Evolutionary conservation across 2,329 filamentous ascomycete genomes (phyloP).

Genomic region (Colletotrichum noveboracense): DNA sequence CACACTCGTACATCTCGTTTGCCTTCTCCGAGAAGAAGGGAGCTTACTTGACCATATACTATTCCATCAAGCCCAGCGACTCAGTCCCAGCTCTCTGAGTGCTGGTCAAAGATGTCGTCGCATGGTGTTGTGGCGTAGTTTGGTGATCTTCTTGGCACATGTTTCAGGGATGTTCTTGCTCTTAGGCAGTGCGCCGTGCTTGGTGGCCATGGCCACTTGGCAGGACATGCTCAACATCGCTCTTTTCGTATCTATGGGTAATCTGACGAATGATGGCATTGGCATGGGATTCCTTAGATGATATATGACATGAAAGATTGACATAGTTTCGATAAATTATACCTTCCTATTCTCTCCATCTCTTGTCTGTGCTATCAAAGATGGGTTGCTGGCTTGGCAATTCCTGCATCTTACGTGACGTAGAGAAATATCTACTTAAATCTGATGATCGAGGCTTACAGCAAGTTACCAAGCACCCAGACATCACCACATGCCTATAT

Average conservation of each 20-base stretch:
- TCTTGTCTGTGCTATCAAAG: not conserved
- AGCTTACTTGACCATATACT: conserved; percentile 25
- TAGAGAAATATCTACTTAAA: too few relatives aligned
- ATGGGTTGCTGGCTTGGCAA: not conserved
- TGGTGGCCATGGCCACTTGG: not conserved
- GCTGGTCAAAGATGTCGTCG: not conserved
- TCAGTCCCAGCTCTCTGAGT: conserved; percentile 9
- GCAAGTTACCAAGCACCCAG: too few relatives aligned
- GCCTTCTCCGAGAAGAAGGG: conserved; percentile 23
- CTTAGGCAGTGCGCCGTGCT: not conserved
- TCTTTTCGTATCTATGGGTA: not conserved
- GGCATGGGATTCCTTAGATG: not conserved
- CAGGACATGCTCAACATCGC: not conserved
- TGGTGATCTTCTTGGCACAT: not conserved
- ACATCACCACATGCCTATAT: too few relatives aligned
- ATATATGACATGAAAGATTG: not conserved
- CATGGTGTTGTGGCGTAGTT: not conserved
- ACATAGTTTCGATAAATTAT: not conserved
- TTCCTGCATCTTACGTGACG: not conserved
- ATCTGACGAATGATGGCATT: not conserved
- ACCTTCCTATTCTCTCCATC: not conserved
- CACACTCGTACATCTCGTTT: conserved; percentile 25
- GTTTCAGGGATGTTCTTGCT: not conserved
- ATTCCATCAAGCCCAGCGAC: conserved; percentile 20
- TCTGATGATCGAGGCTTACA: too few relatives aligned